phyloP scores from a whole-genome alignment of 345 rosid genomes.

The Diplotaxis tenuifolia region DNA sequence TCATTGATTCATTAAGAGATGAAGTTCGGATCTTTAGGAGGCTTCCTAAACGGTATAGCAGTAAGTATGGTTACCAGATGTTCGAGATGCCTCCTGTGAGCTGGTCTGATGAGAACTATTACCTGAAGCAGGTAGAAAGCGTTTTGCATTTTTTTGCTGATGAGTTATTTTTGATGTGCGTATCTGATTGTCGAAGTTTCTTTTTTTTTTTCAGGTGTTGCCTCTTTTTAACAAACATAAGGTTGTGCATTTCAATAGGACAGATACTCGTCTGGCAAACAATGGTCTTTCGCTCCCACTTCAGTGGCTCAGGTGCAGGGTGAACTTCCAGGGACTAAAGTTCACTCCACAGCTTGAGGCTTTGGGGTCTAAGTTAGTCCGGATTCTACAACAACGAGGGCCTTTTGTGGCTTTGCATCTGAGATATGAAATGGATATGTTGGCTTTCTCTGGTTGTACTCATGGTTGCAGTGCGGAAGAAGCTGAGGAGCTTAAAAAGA shows the following conservation, averaged over 20 bases:
- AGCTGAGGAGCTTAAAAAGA: constrained; percentile 80
- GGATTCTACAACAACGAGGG: constrained; percentile 66
- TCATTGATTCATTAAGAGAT: constrained; percentile 89
- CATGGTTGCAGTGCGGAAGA: constrained; percentile 86
- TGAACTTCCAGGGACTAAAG: constrained; percentile 84
- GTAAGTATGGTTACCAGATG: constrained; percentile 59
- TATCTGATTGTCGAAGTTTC: constrained; percentile 1
- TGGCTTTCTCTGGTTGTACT: constrained; percentile 97
- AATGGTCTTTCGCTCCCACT: constrained; percentile 67
- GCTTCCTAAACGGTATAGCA: constrained; percentile 69
- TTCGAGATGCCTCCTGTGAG: constrained; percentile 86
- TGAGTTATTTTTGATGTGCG: neutral
- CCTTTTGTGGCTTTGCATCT: constrained; percentile 90
- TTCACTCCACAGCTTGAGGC: constrained; percentile 88
- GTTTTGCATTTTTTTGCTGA: neutral
- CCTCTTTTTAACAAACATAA: constrained; percentile 69
- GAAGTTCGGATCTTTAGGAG: constrained; percentile 80
- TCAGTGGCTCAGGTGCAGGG: constrained; percentile 88
- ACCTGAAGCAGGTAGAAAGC: constrained; percentile 68
- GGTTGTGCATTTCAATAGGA: constrained; percentile 84
- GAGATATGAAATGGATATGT: constrained; percentile 98
- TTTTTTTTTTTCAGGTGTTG: constrained; percentile 61
- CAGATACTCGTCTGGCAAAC: constrained; percentile 88
- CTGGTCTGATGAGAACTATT: constrained; percentile 94
- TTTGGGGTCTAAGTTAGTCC: constrained; percentile 76